Base-by-base conservation (phyloP, 2,329 filamentous ascomycete species). In the Fusarium succisae region DNA sequence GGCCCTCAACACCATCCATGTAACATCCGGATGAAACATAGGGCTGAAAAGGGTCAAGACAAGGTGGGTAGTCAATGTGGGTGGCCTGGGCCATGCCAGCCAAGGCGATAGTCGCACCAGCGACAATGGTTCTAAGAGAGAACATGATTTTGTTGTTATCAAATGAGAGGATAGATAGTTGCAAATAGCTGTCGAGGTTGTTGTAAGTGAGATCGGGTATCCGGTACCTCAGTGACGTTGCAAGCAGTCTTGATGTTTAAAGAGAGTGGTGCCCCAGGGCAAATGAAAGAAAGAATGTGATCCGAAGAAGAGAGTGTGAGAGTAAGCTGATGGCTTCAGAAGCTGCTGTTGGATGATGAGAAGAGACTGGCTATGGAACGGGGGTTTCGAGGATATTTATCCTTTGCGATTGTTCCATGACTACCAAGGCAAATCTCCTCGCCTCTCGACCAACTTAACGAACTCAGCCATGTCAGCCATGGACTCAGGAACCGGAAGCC, bases 1-100 rank as follows among this genome's bases (percentile, higher is more conserved):
- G 78, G 37, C 80, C 81, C 55, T 63, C 54, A 37, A 69, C 63
- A 37, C 74, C 76, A 48, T 87, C 85, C 63, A 80, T 70, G 79
- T 83, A 88, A 79, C 87, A 88, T 51, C 87, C 87, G n/a, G 82
- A 79, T 76, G 84, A 85, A 61, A 84, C 81, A 70, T 85, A 88
- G 3, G 87, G 86, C 71, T 84, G 81, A 79, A 86, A 87, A 35
- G 83, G 77, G 20, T 82, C 78, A 10, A 83, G 76, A 74, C 86
- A 88, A 14, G 85, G 78, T 24, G 86, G 86, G 13, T 86, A 80
- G 68, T 86, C 81, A 50, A 83, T 76, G 73, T 85, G 83, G 80
- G 81, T 83, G 48, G 86, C 86, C 26, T 81, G 79, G 48, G 82
- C 81, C 59, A 76, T 70, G 35, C 80, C 79, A 62, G 82, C 73